Base-by-base conservation (phyloP, 345 rosid genomes). In the Cardamine occulta region DNA sequence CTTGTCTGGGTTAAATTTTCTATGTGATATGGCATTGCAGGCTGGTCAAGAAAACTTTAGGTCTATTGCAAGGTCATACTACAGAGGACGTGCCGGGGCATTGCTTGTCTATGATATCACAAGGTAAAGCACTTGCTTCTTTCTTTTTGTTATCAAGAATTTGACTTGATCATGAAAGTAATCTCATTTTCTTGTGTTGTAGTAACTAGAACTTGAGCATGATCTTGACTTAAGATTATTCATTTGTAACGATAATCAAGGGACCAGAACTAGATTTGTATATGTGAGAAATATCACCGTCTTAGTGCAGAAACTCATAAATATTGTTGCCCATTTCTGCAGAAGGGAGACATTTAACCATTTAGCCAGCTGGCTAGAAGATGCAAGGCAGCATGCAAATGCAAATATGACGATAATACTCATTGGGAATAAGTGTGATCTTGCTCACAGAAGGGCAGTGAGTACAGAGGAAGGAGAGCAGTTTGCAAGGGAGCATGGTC, bases 11-110 rank as follows among this genome's bases (percentile, higher is more conserved):
- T 14, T 74, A 3, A 71, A 2, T 1, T 73, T 65, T 70, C 35
- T n/a, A 9, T 58, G 7, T 57, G 52, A 65, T 51, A 19, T 55
- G 72, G 51, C 39, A 34, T 73, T 45, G 48, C 83, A 91, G 98
- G 98, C 98, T 1, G 98, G 98, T 80, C 98, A 94, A 77, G 98
- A 94, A 81, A 86, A 87, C 34, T 94, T 94, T 73, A 86, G 98
- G 88, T 90, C 98, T 66, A 86, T 94, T 59, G 90, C 98, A 3
- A 88, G 98, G 83, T 91, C 96, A 19, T 94, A 94, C 74, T 94
- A 94, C 68, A 81, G 96, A 75, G 97, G 98, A 1, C 97, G 97
- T 72, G 97, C 96, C 12, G 98, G 96, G 32, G 93, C 97, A 34
- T 86, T 94, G 88, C 95, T 94, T 64, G 98, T 94, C 75, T 94